Evolutionary conservation across 164 flowering plant species (phyloP), one percentile per base, ranked within the genome.

Genomic region (Umbellularia californica): DNA sequence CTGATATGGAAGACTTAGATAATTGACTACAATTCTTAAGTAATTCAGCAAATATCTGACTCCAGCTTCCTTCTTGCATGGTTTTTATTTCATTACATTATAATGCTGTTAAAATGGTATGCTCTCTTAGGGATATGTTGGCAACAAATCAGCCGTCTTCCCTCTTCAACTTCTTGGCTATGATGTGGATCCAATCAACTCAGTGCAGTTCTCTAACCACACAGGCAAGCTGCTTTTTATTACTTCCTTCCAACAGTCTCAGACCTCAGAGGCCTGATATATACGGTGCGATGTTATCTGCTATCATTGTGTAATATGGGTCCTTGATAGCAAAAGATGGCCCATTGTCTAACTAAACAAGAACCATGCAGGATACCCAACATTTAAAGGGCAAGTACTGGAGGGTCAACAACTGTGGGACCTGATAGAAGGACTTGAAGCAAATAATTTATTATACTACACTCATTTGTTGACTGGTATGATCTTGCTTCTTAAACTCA

Each of bases 191-290:
- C 98, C 97, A 22, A 92, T 96, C 79, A 89, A 93, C 83, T 96
- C 99, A 19, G 99, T 96, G 41, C 99, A 96, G 82, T 96, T 96
- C 87, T 96, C 99, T 75, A 96, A 96, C 78, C 99, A 96, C 86
- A 96, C 99, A 88, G 98, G 98, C 90, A 92, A 94, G 97, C 88
- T 82, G 87, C 86, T 88, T 74, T 86, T 81, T 76, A 80, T 73
- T 71, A 81, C 85, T 85, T 82, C 81, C 79, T 76, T 84, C 80
- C 76, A 75, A 76, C 77, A 72, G 75, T 81, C 82, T 86, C 77
- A 81, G 77, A 79, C 78, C 83, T 79, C 77, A 83, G 83, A 81
- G 79, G 76, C 83, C 79, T 82, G 80, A 87, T 78, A 77, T 15
- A 52, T 81, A 79, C 70, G 85, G 89, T 84, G 88, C 81, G 84